Percentiles rank a stretch among this genome's conserved stretches.
Conservation (phyloP, 257 asterid genomes). For the Lantana camara region DNA sequence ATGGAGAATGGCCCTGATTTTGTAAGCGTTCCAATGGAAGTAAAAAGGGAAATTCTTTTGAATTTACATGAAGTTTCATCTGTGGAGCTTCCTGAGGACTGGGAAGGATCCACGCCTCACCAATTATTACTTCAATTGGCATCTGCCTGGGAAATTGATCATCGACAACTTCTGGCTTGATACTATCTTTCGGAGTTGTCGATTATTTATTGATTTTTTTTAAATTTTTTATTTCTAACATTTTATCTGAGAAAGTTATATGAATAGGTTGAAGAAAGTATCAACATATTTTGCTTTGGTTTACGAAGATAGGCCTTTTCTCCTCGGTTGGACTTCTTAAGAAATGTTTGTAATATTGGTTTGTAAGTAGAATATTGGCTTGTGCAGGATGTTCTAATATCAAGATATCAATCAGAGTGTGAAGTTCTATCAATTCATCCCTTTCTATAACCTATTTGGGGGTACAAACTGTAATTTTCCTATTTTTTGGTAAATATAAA, state of each 20-base stretch:
- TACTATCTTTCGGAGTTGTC: conserved; percentile 19
- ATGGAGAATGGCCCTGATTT: conserved; percentile 77
- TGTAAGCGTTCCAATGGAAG: conserved; percentile 66
- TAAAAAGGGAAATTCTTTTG: conserved; percentile 67
- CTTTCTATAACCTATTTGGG: not conserved
- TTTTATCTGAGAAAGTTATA: not conserved
- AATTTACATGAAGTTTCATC: conserved; percentile 74
- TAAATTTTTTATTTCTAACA: not conserved
- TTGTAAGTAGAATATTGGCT: not conserved
- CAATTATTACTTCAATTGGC: conserved; percentile 80
- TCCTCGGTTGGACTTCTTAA: not conserved
- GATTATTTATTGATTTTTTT: not conserved
- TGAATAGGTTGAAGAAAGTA: not conserved
- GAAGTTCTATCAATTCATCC: not conserved
- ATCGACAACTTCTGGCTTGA: conserved; percentile 13
- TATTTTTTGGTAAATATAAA: too few species aligned
- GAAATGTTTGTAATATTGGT: not conserved
- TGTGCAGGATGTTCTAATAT: not conserved
- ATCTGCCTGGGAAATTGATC: conserved; percentile 87
- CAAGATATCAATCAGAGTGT: not conserved
- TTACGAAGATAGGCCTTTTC: not conserved
- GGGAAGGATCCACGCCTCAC: conserved; percentile 91
- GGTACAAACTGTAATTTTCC: not conserved
- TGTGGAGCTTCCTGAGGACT: conserved; percentile 75
- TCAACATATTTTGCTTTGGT: not conserved